Evolutionary conservation across 768 basidiomycete species (phyloP), one percentile per base, ranked within the genome.

Genomic region (Kwoniella newhampshirensis): DNA sequence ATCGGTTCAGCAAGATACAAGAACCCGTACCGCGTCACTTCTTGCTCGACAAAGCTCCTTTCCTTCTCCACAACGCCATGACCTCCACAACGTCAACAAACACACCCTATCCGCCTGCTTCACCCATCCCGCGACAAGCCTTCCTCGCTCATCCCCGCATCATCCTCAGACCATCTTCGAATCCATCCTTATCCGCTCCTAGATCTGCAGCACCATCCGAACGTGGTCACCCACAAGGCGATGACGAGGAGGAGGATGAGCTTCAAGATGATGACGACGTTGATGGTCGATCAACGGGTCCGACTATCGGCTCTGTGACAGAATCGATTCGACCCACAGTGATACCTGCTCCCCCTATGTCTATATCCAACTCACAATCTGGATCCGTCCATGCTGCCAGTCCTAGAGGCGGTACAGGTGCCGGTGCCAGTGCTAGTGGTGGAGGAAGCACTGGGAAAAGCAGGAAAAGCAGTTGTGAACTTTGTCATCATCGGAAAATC

Each of bases 401-500:
- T 43, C 59, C 51, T 15, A 30, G 59, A 41, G 35, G 28, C 13
- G 32, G 59, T 12, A 13, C n/a, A 20, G 32, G 59, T 12, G 26
- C n/a, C 26, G 18, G 28, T 30, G 23, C 20, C 6, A 54, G 40
- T 41, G 30, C 27, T 7, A 23, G 46, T 32, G 59, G 59, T n/a
- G 56, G 55, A 27, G 65, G 63, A 45, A 63, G 63, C 35, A 62
- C 63, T 23, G 56, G 55, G 25, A 68, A 68, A 49, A 65, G 63
- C 35, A 62, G 67, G 53, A 68, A 68, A 45, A 68, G 67, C 28
- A 66, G 64, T 44, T 70, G 68, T 48, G 60, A 64, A 20, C 50
- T 70, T 9, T 70, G 68, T 62, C 64, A 66, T 50, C 62, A 60
- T 57, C 39, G 68, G 32, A 70, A 70, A 36, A 70, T 70, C 59